Evolutionary conservation across 2,329 filamentous ascomycete species (phyloP).

Genomic region (Pseudohalonectria lignicola): DNA sequence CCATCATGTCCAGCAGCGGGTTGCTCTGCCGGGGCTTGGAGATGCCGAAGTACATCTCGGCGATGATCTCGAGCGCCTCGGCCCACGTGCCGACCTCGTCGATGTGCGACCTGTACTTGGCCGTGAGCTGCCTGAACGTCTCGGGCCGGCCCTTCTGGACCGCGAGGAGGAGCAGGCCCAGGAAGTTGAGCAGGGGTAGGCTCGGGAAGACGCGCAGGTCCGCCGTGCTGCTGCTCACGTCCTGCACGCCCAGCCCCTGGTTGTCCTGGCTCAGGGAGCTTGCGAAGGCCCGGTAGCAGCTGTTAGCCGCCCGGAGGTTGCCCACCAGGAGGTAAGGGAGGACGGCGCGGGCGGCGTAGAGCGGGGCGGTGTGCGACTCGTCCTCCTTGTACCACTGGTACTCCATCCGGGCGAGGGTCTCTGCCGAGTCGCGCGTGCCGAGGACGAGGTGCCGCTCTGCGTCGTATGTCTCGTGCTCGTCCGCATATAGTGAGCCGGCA

Average conservation of each 20-base stretch:
- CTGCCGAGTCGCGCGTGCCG: conserved; percentile 80
- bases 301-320: conserved; percentile 82
- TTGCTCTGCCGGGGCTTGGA: conserved; percentile 81
- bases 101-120: conserved; percentile 70
- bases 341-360: conserved; percentile 77
- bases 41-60: conserved; percentile 95
- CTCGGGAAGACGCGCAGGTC: conserved; percentile 80
- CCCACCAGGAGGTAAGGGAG: conserved; percentile 85
- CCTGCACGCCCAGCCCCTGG: conserved; percentile 58
- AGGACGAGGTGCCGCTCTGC: conserved; percentile 83
- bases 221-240: conserved; percentile 56
- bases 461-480: conserved; percentile 86
- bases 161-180: conserved; percentile 72
- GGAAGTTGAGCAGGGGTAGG: conserved; percentile 89
- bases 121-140: conserved; percentile 69
- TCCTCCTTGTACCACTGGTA: conserved; percentile 91
- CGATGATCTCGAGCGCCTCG: conserved; percentile 74
- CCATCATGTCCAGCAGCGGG: conserved; percentile 97
- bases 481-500: conserved; percentile 76
- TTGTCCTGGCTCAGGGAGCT: conserved; percentile 47
- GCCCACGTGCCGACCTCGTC: conserved; percentile 70
- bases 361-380: conserved; percentile 74
- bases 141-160: conserved; percentile 71
- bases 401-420: conserved; percentile 70
- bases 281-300: conserved; percentile 67